Evolutionary conservation across 108 stramenopile genomes (phyloP).

Genomic region (Skeletonema tropicum): DNA sequence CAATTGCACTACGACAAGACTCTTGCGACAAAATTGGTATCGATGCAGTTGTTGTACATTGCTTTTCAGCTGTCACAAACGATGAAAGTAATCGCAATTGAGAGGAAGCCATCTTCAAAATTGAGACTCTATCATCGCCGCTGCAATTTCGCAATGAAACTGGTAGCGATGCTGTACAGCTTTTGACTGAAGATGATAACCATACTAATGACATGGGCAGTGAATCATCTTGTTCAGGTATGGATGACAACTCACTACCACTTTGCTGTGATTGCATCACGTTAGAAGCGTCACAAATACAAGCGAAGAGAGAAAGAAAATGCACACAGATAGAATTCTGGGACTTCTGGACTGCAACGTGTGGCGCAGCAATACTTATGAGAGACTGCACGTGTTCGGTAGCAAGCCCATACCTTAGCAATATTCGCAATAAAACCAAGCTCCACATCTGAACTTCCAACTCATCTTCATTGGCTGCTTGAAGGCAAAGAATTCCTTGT

Average conservation of each 20-base stretch:
- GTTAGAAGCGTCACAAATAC: conserved; percentile 35
- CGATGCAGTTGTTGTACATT: conserved; percentile 31
- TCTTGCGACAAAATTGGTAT: conserved; percentile 34
- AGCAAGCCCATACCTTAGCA: conserved; percentile 78
- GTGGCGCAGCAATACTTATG: conserved; percentile 53
- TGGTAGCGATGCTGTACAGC: conserved; percentile 5
- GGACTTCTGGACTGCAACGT: conserved; percentile 24
- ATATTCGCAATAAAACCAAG: conserved; percentile 67
- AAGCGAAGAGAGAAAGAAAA: conserved; percentile 53
- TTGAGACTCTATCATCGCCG: not conserved
- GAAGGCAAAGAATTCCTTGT: conserved; percentile 44
- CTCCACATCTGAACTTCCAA: conserved; percentile 57
- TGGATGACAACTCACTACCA: conserved; percentile 4
- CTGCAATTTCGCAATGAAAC: conserved; percentile 16
- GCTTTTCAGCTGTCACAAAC: conserved; percentile 29
- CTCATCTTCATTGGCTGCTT: conserved; percentile 34
- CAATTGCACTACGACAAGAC: conserved; percentile 23
- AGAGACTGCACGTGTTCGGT: conserved; percentile 54
- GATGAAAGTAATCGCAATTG: conserved; percentile 47
- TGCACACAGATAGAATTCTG: conserved; percentile 56
- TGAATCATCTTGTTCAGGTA: conserved; percentile 3
- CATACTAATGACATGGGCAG: conserved; percentile 47
- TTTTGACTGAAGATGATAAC: conserved; percentile 39
- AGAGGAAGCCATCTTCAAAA: conserved; percentile 30
- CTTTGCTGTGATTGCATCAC: not conserved